Percentiles rank a stretch among this genome's conserved stretches.
Conservation (phyloP, 768 basidiomycete species). For the Russula griseocarnosa region DNA sequence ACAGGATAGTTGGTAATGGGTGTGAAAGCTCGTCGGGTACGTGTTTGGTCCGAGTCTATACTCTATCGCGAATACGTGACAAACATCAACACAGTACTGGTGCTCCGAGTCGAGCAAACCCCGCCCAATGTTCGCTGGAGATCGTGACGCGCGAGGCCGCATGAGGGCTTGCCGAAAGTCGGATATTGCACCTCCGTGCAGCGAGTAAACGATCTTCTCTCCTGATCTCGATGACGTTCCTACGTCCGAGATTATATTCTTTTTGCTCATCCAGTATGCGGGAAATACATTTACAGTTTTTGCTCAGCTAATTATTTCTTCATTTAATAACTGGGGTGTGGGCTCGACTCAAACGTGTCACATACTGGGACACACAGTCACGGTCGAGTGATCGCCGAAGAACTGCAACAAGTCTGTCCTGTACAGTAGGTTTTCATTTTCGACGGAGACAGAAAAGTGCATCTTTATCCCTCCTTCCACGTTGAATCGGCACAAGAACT, state of each 20-base stretch:
- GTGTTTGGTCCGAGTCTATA: conserved; percentile 62
- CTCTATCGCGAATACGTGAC: conserved; percentile 58
- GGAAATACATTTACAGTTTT: conserved; percentile 17
- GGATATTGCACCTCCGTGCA: conserved; percentile 65
- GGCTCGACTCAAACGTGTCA: conserved; percentile 28
- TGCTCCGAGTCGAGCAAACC: conserved; percentile 16
- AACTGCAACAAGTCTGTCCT: conserved; percentile 18
- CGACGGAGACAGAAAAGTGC: neutral
- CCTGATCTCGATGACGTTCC: conserved; percentile 42
- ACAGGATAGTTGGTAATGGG: conserved; percentile 70
- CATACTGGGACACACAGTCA: conserved; percentile 16
- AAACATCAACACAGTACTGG: conserved; percentile 36
- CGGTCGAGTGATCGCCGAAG: conserved; percentile 21
- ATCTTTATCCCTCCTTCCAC: conserved; percentile 5
- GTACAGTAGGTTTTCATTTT: neutral
- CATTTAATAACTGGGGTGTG: conserved; percentile 22
- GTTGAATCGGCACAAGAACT: neutral
- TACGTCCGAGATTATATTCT: conserved; percentile 1
- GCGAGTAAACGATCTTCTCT: conserved; percentile 54
- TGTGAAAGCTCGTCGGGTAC: conserved; percentile 41
- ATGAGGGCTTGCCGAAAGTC: conserved; percentile 57
- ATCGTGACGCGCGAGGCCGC: too few relatives aligned
- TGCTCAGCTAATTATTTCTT: conserved; percentile 21
- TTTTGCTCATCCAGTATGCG: conserved; percentile 25
- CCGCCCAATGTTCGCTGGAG: conserved; percentile 41